phyloP scores from a whole-genome alignment of 352 stramenopile species.

The Albugo candida region DNA sequence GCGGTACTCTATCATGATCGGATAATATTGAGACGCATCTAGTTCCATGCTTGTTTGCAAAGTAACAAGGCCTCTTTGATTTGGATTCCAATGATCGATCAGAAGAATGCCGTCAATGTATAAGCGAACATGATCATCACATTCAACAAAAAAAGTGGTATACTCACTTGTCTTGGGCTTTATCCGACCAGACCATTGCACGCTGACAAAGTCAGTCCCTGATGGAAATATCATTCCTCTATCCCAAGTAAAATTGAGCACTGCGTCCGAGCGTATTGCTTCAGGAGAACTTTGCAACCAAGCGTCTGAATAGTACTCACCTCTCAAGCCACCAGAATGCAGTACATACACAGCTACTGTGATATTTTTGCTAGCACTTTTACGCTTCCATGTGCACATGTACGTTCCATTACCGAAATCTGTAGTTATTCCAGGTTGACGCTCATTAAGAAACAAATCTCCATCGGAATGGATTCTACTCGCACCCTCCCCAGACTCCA shows the following conservation, averaged over 20 bases:
- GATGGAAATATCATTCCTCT: constrained; percentile 22
- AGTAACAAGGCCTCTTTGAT: constrained; percentile 13
- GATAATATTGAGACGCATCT: constrained; percentile 18
- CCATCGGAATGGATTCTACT: constrained; percentile 3
- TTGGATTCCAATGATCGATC: constrained; percentile 30
- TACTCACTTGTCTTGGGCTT: constrained; percentile 20
- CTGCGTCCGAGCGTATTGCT: too few species aligned
- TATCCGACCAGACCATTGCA: constrained; percentile 48
- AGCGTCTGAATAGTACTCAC: constrained; percentile 43
- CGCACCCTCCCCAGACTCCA: constrained; percentile 20
- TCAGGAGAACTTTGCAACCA: constrained; percentile 9
- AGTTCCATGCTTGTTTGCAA: constrained; percentile 13
- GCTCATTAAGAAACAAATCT: not conserved
- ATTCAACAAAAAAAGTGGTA: constrained; percentile 23
- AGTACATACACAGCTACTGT: constrained; percentile 32
- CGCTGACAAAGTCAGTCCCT: constrained; percentile 27
- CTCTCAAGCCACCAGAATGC: constrained; percentile 29
- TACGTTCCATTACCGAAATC: constrained; percentile 13
- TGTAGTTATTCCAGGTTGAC: too few species aligned
- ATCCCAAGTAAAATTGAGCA: constrained; percentile 56
- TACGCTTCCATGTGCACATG: constrained; percentile 27
- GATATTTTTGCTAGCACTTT: constrained; percentile 18
- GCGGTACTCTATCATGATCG: constrained; percentile 42
- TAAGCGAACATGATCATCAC: constrained; percentile 31
- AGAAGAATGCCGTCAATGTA: constrained; percentile 43